Base-by-base conservation (phyloP, 2,329 filamentous ascomycete genomes). In the Capronia coronata region DNA sequence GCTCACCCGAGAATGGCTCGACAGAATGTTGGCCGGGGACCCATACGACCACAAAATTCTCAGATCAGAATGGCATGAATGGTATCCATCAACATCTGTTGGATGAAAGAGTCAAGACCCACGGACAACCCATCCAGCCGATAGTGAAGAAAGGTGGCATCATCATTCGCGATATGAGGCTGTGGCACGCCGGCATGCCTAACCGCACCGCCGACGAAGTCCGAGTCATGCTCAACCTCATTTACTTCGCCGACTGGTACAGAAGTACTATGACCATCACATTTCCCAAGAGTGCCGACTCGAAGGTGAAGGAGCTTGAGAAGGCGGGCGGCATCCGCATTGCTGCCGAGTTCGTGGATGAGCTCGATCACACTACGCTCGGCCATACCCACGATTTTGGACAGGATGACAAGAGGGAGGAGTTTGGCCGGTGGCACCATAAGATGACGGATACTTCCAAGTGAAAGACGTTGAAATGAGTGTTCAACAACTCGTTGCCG, bases 101-200 rank as follows among this genome's bases (percentile, higher is more conserved):
- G 14, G 63, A 66, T 21, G 52, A 58, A 23, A 59, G 68, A 13
- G 58, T 64, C 3, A 59, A 59, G 45, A 48, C 64, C 2, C 23
- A 41, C 18, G 51, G 57, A 9, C 65, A 65, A 1, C 67, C 67
- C 0, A 53, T 71, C 6, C 70, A 72, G 58, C 68, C 68, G 0
- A 61, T 50, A 1, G 61, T 75, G 6, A 67, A 66, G 18, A 72
- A 73, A 43, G 78, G 79, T 0, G 74, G 75, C 25, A 62, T 83
- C 14, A 68, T 82, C 23, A 60, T 84, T 27, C 70, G 80, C 1
- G 80, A 83, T 60, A 63, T 83, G 49, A 67, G 79, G 27, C 70
- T 82, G 2, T 83, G 80, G 79, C 79, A 83, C 61, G 78, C 77
- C 0, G 80, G 79, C 0, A 79, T 81, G 74, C 78, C 78, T 1